Base-by-base conservation (phyloP, 2,329 filamentous ascomycete genomes). In the Fusarium napiforme region DNA sequence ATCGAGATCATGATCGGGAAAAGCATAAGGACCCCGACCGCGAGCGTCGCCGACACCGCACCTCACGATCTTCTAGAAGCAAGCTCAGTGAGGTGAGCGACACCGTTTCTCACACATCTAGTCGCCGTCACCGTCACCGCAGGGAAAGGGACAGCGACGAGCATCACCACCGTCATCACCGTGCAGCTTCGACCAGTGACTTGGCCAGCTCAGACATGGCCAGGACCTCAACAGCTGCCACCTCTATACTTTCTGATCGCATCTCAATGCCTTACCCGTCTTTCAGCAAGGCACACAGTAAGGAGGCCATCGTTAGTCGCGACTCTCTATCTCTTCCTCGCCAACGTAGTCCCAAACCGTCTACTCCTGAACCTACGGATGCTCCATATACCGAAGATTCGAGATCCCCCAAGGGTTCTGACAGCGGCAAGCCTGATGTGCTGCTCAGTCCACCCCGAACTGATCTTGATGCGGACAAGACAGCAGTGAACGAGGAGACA, bases 251-350 rank as follows among this genome's bases (percentile, higher is more conserved):
- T 30, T 77, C 76, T 21, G 85, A 87, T 60, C 86, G 86, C 34
- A 80, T 85, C 39, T 88, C 87, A 69, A 80, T 93, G 46, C 92
- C 93, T 11, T 97, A 97, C 80, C 94, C 95, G 4, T 87, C 88
- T 16, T 94, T 97, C 82, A 96, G 93, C 83, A 98, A 97, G 83
- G 93, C 93, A 18, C 94, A 97, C 82, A 97, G 94, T 86, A 96
- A 95, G 82, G 96, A 98, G 84, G 90, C 91, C 49, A 89, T 97
- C 60, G 87, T 90, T 73, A 91, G 90, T 79, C 85, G 85, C 59
- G 88, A 91, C 50, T 86, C 89, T 60, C 74, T 88, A 55, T 80
- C 82, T 26, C 66, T 74, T 12, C 75, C 73, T 30, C 74, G 76
- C 45, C 79, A 78, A 55, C 81, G 78, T 71, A 82, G 90, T 64